phyloP scores from a whole-genome alignment of 78 protist genomes.

The Pigoraptor vietnamica region DNA sequence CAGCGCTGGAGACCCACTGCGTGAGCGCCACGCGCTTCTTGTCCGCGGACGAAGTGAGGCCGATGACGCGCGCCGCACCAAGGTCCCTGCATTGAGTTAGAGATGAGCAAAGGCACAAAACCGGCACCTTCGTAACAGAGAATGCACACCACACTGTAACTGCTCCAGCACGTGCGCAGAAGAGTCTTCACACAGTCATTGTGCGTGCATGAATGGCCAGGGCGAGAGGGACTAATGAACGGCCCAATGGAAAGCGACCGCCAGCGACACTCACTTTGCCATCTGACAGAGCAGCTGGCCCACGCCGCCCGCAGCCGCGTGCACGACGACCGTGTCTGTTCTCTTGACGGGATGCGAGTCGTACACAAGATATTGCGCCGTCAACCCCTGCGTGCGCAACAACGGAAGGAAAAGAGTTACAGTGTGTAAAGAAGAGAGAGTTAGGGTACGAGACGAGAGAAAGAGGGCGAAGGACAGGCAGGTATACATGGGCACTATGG shows the following conservation, averaged over 20 bases:
- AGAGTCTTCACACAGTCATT: too few relatives aligned
- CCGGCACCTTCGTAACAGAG: too few relatives aligned
- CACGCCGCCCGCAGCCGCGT: conserved; percentile 80
- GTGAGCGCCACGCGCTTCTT: neutral
- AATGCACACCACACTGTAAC: too few relatives aligned
- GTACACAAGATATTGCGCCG: conserved; percentile 59
- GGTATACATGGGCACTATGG: neutral
- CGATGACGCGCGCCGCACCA: neutral
- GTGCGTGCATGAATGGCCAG: too few relatives aligned
- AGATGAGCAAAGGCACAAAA: too few relatives aligned
- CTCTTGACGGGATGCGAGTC: conserved; percentile 14
- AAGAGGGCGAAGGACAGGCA: neutral
- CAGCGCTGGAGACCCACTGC: neutral
- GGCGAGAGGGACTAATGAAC: too few relatives aligned
- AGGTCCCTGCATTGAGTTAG: too few relatives aligned
- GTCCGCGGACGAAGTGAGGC: neutral
- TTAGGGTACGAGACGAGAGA: too few relatives aligned
- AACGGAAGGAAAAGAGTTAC: neutral
- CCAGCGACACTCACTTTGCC: conserved; percentile 8
- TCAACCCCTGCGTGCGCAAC: conserved; percentile 31
- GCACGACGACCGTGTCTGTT: conserved; percentile 48
- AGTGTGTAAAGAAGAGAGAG: neutral
- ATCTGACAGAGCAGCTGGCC: conserved; percentile 57
- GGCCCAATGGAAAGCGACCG: too few relatives aligned
- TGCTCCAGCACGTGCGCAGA: too few relatives aligned